These are phyloP conservation scores for Ceratocystis cubensis DNA, from an alignment of 2,329 filamentous ascomycete species.

Conservation along the genomic window DNA sequence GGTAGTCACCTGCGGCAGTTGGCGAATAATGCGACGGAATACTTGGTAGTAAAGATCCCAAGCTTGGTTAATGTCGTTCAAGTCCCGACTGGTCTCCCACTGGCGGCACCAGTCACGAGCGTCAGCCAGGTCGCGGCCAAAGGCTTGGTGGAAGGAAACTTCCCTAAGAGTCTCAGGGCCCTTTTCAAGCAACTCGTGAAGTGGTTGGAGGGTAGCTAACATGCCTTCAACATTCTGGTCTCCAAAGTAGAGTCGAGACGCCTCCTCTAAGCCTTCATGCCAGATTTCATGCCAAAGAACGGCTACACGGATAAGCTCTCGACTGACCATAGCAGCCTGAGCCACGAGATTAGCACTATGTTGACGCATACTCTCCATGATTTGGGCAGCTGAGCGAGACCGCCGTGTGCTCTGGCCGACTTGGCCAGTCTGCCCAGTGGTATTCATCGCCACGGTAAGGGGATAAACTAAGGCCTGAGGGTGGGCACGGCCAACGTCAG, in stretches of 20 bases:
- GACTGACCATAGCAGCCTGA: constrained; percentile 88
- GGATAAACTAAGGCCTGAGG: constrained; percentile 95
- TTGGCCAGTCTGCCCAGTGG: constrained; percentile 31
- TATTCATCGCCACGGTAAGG: constrained; percentile 96
- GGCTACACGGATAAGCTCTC: constrained; percentile 91
- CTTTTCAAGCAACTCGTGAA: constrained; percentile 81
- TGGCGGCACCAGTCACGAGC: constrained; percentile 92
- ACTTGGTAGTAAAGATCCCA: constrained; percentile 99
- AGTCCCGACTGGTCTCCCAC: constrained; percentile 76
- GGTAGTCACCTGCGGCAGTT: constrained; percentile 82
- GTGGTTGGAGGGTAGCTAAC: constrained; percentile 78
- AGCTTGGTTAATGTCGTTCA: constrained; percentile 90
- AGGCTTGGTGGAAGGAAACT: constrained; percentile 94
- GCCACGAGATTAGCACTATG: constrained; percentile 88
- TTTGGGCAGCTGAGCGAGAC: constrained; percentile 75
- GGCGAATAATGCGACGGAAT: constrained; percentile 86
- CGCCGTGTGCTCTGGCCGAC: constrained; percentile 56
- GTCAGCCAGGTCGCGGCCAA: constrained; percentile 87
- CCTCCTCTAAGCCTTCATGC: constrained; percentile 96
- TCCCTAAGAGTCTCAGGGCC: constrained; percentile 89
- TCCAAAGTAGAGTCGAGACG: constrained; percentile 89
- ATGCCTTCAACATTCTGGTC: constrained; percentile 97
- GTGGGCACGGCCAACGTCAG: constrained; percentile 85
- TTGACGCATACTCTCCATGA: constrained; percentile 96
- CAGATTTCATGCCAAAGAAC: constrained; percentile 98